Base-by-base conservation (phyloP, 306 rosid species). In the Rosa chinensis region DNA sequence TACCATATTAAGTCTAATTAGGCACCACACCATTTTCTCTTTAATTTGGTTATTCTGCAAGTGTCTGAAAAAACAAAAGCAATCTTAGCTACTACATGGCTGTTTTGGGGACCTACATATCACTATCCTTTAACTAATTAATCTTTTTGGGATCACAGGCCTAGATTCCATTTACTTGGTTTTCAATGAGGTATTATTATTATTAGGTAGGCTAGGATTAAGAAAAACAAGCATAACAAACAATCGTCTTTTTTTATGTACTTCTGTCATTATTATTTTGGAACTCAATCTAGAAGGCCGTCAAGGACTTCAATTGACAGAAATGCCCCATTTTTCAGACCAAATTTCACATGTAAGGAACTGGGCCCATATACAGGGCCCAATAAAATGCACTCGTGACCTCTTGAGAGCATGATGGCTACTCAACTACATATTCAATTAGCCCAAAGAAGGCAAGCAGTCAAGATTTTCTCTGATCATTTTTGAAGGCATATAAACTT, bases 401-500 rank as follows among this genome's bases (percentile, higher is more conserved):
- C 25, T 18, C n/a, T 17, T 2, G 21, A 53, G 21, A 53, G 10
- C 25, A 8, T 2, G 63, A 9, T 56, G 84, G 50, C 44, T 32
- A 63, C 75, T 20, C 64, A 59, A 86, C 84, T 85, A 58, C 10
- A 72, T 61, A 86, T 89, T 84, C 79, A 59, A 40, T 44, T 66
- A 14, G 55, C 79, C 62, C 32, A 77, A 81, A 45, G 2, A 40
- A 44, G 42, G 52, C 42, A 3, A 63, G 23, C 21, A 8, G 16
- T 47, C 14, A 4, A 23, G 2, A 11, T 23, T 53, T 53, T 52
- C 8, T 52, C 37, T 50, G 20, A 50, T 9, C 13, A 8, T 0
- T n/a, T n/a, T 56, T 56, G 5, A 56, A n/a, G 63, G 63, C 21
- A 5, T n/a, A 20, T 3, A 7, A 62, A 74, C 73, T 20, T 78